phyloP scores from a whole-genome alignment of 1,139 yeast genomes.

The Nakaseomyces sp. region DNA sequence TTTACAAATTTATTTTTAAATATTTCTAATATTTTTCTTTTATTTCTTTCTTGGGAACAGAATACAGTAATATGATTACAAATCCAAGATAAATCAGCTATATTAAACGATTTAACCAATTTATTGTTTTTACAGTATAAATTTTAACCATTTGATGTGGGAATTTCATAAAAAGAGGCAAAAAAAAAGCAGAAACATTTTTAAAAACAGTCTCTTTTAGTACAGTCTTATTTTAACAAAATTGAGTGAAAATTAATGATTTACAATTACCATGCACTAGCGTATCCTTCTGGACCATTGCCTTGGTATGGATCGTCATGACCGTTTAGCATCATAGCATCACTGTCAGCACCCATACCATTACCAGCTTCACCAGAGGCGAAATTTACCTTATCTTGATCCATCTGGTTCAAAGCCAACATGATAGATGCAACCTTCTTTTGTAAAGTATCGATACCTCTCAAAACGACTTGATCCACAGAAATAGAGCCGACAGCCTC shows the following conservation, averaged over 20 bases:
- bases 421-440: slow-evolving; percentile 86
- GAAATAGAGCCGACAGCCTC: slow-evolving; percentile 87
- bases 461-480: slow-evolving; percentile 79
- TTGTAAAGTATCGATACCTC: slow-evolving; percentile 78
- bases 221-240: too few species aligned
- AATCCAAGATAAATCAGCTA: too few species aligned
- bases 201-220: too few species aligned
- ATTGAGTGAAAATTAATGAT: too few species aligned
- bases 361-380: slow-evolving; percentile 42
- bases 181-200: too few species aligned
- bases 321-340: slow-evolving; percentile 36
- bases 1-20: neutral
- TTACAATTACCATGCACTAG: slow-evolving; percentile 26
- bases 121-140: too few species aligned
- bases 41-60: neutral
- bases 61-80: too few species aligned
- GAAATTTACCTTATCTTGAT: slow-evolving; percentile 42
- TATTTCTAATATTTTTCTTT: slow-evolving; percentile 6
- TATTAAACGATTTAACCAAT: too few species aligned
- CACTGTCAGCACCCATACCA: slow-evolving; percentile 31
- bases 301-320: slow-evolving; percentile 40
- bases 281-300: slow-evolving; percentile 23
- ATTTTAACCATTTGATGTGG: too few species aligned
- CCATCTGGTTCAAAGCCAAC: slow-evolving; percentile 61
- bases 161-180: too few species aligned